Conservation (phyloP, 2,329 filamentous ascomycete species). For the Xylariaceae sp. region DNA sequence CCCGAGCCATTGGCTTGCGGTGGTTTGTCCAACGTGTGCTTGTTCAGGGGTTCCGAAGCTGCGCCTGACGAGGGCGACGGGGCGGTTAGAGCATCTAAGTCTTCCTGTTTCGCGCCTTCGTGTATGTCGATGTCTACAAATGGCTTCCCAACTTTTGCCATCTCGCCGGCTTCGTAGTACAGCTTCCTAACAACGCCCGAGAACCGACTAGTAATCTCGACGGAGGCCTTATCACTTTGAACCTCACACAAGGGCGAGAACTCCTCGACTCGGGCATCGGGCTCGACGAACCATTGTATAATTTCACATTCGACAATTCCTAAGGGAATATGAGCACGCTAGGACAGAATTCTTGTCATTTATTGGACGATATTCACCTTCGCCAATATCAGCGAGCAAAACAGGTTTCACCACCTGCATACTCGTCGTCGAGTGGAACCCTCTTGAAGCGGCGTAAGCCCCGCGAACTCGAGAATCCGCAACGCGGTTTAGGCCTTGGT, state of each 20-base stretch:
- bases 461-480: conserved; percentile 36
- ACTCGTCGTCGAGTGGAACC: conserved; percentile 54
- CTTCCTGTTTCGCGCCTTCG: conserved; percentile 69
- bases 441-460: conserved; percentile 39
- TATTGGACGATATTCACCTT: conserved; percentile 56
- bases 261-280: conserved; percentile 92
- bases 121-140: conserved; percentile 94
- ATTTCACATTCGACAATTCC: conserved; percentile 98
- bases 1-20: conserved; percentile 13
- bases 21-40: conserved; percentile 26
- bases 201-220: conserved; percentile 94
- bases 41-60: conserved; percentile 31
- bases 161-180: conserved; percentile 93
- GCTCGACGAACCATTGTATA: conserved; percentile 99
- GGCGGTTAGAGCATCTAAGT: conserved; percentile 47
- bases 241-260: conserved; percentile 98
- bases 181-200: conserved; percentile 95
- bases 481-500: conserved; percentile 44
- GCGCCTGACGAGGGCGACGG: conserved; percentile 37
- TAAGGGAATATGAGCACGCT: conserved; percentile 42
- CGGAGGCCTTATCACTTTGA: conserved; percentile 92
- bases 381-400: conserved; percentile 81
- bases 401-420: conserved; percentile 73
- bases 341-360: not conserved
- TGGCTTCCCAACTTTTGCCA: conserved; percentile 92